Conservation (phyloP, 139 green algal species). For the Tetraselmis striata region DNA sequence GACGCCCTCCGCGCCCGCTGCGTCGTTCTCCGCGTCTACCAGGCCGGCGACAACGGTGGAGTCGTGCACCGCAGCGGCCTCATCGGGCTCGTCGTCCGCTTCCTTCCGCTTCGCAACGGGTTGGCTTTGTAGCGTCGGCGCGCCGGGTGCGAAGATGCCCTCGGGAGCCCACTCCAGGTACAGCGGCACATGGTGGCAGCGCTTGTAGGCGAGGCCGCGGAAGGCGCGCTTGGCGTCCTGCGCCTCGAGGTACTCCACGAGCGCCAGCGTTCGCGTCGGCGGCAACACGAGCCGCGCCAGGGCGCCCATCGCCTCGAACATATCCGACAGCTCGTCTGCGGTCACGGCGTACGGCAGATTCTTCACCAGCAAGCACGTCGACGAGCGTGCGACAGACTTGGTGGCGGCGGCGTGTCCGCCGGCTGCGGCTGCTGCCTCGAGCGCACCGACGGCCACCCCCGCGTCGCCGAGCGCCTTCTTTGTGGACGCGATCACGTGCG, state of each 20-base stretch:
- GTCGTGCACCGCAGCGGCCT: slow-evolving; percentile 8
- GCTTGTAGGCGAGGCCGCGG: slow-evolving; percentile 88
- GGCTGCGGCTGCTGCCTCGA: slow-evolving; percentile 71
- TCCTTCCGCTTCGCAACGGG: slow-evolving; percentile 19
- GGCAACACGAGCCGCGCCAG: slow-evolving; percentile 80
- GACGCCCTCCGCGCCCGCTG: slow-evolving; percentile 8
- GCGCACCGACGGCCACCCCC: slow-evolving; percentile 58
- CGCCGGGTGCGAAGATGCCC: slow-evolving; percentile 58
- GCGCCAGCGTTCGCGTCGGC: slow-evolving; percentile 70
- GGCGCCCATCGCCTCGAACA: no score
- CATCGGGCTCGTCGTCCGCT: slow-evolving; percentile 13
- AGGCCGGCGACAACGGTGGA: no score
- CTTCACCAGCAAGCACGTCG: slow-evolving; percentile 82
- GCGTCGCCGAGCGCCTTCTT: slow-evolving; percentile 72
- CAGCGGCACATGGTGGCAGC: slow-evolving; percentile 87
- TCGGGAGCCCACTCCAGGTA: slow-evolving; percentile 96
- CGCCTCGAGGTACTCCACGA: slow-evolving; percentile 79
- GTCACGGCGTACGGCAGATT: slow-evolving; percentile 84
- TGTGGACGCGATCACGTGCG: slow-evolving; percentile 85
- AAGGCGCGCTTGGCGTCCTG: slow-evolving; percentile 61
- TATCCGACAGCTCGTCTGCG: slow-evolving; percentile 57
- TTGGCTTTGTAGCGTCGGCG: background rate
- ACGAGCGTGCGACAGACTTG: slow-evolving; percentile 47
- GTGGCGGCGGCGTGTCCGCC: slow-evolving; percentile 35
- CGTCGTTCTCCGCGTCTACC: no score